A percentile compares a stretch with the other conserved stretches of the same genome.
Evolutionary conservation across 1,284 basidiomycete species (phyloP).

Genomic region (Bondarzewia mesenterica): DNA sequence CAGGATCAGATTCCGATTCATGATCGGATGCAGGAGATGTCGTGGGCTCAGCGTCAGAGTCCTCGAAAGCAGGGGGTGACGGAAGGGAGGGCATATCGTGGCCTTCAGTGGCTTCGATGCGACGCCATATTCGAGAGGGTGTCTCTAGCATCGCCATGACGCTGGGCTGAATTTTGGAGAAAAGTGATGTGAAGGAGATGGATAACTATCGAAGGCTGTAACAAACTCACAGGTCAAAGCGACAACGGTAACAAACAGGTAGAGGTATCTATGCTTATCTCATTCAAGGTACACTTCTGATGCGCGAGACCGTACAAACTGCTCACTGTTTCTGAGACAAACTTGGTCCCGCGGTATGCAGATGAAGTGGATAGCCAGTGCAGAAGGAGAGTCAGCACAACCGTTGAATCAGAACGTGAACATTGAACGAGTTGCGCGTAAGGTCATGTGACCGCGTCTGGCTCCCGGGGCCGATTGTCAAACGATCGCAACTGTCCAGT

Average conservation of each 20-base stretch:
- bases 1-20: conserved; percentile 13
- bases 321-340: too few relatives aligned
- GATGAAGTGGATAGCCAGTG: not conserved
- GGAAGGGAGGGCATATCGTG: conserved; percentile 72
- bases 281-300: not conserved
- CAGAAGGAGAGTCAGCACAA: not conserved
- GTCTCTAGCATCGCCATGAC: conserved; percentile 47
- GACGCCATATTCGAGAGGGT: conserved; percentile 71
- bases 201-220: not conserved
- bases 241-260: not conserved
- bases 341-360: too few relatives aligned
- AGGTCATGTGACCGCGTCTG: not conserved
- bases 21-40: conserved; percentile 1
- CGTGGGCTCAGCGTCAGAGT: conserved; percentile 32
- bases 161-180: not conserved
- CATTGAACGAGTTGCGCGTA: not conserved
- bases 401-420: not conserved
- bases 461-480: not conserved
- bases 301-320: too few relatives aligned
- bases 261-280: not conserved
- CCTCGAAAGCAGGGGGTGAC: conserved; percentile 60
- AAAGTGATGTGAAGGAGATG: not conserved
- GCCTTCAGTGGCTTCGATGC: conserved; percentile 63
- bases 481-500: not conserved
- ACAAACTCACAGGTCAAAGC: not conserved